Base-by-base conservation (phyloP, 768 basidiomycete genomes). In the Suillus hirtellus region DNA sequence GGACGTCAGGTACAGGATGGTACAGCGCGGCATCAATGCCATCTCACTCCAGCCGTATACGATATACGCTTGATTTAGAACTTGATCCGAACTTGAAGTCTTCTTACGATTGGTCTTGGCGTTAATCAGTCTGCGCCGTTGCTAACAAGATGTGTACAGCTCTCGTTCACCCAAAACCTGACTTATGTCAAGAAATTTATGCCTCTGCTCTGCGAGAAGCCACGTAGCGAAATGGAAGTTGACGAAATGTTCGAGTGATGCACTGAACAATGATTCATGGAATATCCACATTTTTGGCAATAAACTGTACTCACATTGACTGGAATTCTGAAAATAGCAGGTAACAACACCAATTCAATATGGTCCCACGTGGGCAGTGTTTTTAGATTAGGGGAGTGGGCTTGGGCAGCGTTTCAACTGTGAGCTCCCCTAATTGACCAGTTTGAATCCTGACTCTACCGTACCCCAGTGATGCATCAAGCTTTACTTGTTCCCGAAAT, bases 11-110 rank as follows among this genome's bases (percentile, higher is more conserved):
- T 88, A n/a, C 73, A 76, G 89, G 40, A 81, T 90, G 77, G 82
- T 84, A 6, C 79, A 84, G 68, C 76, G 88, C 21, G 89, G n/a
- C n/a, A n/a, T n/a, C n/a, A n/a, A n/a, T n/a, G n/a, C n/a, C 6
- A 84, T 84, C 60, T 73, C 84, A 2, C 76, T 92, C 5, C 89
- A 90, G 72, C 90, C 90, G 75, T 2, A 24, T 24, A 24, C 24
- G 24, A 24, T 24, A 24, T 63, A 58, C 55, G 71, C 71, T 24
- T 76, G 70, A 66, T 24, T 14, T 24, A 24, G 14, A 50, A 15
- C 15, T 50, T 50, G 49, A 15, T 50, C 2, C 1, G 31, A 31
- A 31, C 4, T 31, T 3, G 3, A 0, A 3, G 3, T 49, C 47
- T 9, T 15, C 27, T 49, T 15, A 27, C 14, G 7, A 49, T 12